These are phyloP conservation scores for Metarhizium album DNA, from an alignment of 2,329 filamentous ascomycete species.

Conservation along the genomic window DNA sequence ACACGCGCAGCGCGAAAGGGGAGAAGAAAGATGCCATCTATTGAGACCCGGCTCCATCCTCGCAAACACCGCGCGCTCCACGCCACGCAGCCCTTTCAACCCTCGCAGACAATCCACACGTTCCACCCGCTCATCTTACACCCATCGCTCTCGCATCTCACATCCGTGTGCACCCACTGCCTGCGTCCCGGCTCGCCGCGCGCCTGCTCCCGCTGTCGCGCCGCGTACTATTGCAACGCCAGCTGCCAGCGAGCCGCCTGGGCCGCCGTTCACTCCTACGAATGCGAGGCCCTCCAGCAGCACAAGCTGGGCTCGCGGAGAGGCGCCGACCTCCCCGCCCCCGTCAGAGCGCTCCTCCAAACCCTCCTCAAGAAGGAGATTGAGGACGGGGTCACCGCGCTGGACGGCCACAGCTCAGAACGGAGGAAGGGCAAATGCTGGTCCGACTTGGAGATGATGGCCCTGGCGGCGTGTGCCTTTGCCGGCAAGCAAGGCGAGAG, in stretches of 20 bases:
- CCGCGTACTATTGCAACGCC: slow-evolving; percentile 42
- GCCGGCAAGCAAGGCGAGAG: slow-evolving; percentile 26
- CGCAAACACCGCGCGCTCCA: slow-evolving; percentile 35
- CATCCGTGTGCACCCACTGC: slow-evolving; percentile 39
- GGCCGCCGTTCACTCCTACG: slow-evolving; percentile 38
- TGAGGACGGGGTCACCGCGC: slow-evolving; percentile 21
- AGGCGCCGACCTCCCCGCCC: slow-evolving; percentile 35
- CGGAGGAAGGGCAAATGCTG: slow-evolving; percentile 27
- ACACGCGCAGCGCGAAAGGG: background rate
- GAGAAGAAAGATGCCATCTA: slow-evolving; percentile 2
- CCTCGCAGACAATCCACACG: slow-evolving; percentile 35
- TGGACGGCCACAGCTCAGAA: slow-evolving; percentile 36
- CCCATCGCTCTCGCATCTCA: slow-evolving; percentile 31
- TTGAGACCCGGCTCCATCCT: slow-evolving; percentile 18
- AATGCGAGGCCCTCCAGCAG: slow-evolving; percentile 38
- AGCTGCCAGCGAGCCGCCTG: slow-evolving; percentile 46
- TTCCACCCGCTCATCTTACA: slow-evolving; percentile 36
- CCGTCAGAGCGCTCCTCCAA: slow-evolving; percentile 43
- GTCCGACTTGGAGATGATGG: slow-evolving; percentile 39
- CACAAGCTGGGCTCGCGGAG: slow-evolving; percentile 11
- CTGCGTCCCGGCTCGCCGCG: slow-evolving; percentile 21
- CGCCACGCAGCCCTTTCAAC: slow-evolving; percentile 28
- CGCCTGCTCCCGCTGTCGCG: slow-evolving; percentile 43
- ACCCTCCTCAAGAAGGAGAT: slow-evolving; percentile 31
- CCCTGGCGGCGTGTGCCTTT: slow-evolving; percentile 31